Base-by-base conservation (phyloP, 768 basidiomycete genomes). In the Leccinellum albellum region DNA sequence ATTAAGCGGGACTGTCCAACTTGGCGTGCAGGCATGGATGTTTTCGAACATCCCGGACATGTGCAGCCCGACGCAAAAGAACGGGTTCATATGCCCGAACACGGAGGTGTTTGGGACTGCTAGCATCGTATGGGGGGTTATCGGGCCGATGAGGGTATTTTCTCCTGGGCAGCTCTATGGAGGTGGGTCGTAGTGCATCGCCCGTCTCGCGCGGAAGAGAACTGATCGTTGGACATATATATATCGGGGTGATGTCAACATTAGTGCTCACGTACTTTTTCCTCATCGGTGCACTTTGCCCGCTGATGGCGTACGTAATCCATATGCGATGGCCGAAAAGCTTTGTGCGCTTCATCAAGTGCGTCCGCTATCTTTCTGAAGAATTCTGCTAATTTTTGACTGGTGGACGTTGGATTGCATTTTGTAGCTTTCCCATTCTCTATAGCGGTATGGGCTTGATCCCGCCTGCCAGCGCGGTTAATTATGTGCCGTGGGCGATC, bases 101-200 rank as follows among this genome's bases (percentile, higher is more conserved):
- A 87, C 86, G 6, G 76, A 84, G 58, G 86, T 89, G 8, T 91
- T 92, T 69, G 88, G 87, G 35, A 89, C 88, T 3, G 90, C 90
- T 21, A 84, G 83, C 57, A 81, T 93, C 59, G 81, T 92, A 60
- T 91, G 85, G 86, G 88, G 91, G 58, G 87, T 89, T 59, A 88
- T 94, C 55, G 89, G 91, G 1, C 91, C 91, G 6, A 75, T 73
- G 31, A 78, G 83, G n/a, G 79, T 85, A 66, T 92, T 89, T 77
- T 87, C 83, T 2, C 48, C 73, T 17, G 88, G 87, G 13, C 80
- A 83, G 66, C 74, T 84, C 17, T 87, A 87, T 70, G 79, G 79
- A 56, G 76, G 76, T 73, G 47, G 17, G 35, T n/a, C 35, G 17
- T 37, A 17, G 35, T 37, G 35, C 17, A 35, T 37, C 4, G 8